These are phyloP conservation scores for Fusarium sambucinum DNA, from an alignment of 2,329 filamentous ascomycete genomes.

Conservation along the genomic window DNA sequence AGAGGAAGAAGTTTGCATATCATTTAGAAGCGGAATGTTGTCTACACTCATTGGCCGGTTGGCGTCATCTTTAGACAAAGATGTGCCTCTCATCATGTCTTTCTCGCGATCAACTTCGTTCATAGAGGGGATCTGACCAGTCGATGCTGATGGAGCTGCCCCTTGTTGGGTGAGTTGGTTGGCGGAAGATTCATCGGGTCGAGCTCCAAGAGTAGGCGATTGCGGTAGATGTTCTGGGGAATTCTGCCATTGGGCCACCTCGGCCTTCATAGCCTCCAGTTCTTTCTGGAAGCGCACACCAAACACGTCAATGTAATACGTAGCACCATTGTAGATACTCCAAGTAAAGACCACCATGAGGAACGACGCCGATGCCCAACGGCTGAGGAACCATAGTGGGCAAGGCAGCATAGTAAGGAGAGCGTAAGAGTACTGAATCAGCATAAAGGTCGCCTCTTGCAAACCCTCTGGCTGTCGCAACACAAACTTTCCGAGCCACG, in stretches of 20 bases:
- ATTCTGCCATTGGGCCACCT: constrained; percentile 89
- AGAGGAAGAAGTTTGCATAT: constrained; percentile 52
- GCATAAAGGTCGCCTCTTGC: constrained; percentile 93
- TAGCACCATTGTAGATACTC: constrained; percentile 97
- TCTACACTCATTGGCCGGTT: constrained; percentile 58
- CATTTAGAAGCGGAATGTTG: constrained; percentile 69
- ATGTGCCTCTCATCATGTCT: constrained; percentile 26
- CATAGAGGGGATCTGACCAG: constrained; percentile 31
- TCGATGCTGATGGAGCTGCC: constrained; percentile 32
- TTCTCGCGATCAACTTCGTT: constrained; percentile 39
- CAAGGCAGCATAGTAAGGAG: constrained; percentile 94
- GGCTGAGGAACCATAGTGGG: constrained; percentile 93
- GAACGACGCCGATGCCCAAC: constrained; percentile 82
- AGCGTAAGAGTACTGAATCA: constrained; percentile 93
- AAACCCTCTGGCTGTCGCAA: constrained; percentile 78
- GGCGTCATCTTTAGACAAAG: constrained; percentile 36
- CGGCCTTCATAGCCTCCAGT: constrained; percentile 86
- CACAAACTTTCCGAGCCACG: constrained; percentile 88
- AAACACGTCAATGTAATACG: constrained; percentile 98
- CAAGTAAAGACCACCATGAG: constrained; percentile 87
- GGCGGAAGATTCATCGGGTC: constrained; percentile 40
- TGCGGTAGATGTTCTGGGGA: constrained; percentile 62
- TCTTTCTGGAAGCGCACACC: constrained; percentile 97
- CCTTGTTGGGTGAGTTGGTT: constrained; percentile 27
- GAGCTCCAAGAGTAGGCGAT: constrained; percentile 52